Percentiles rank a stretch among this genome's conserved stretches.
Evolutionary conservation across 345 rosid genomes (phyloP).

Genomic region (Camelina hispida): DNA sequence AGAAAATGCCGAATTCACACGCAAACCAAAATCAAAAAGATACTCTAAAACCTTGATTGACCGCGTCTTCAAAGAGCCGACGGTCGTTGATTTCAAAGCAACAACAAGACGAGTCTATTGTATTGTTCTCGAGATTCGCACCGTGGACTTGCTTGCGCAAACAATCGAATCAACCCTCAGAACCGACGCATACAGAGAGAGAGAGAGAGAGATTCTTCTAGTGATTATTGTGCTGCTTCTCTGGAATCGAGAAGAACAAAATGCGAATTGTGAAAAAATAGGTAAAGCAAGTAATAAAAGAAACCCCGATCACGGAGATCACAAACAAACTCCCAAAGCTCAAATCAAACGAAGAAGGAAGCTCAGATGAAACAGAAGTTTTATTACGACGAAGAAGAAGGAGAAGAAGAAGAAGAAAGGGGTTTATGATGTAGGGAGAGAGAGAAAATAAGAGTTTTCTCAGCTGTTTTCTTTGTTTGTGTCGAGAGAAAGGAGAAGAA

Average conservation of each 20-base stretch:
- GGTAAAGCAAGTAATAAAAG: not conserved
- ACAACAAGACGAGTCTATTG: not conserved
- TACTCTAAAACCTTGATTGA: not conserved
- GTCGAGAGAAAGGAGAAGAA: constrained; percentile 27
- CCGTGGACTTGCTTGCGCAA: not conserved
- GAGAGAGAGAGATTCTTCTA: not conserved
- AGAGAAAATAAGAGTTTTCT: not conserved
- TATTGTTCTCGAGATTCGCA: not conserved
- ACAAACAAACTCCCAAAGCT: not conserved
- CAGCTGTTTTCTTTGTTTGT: constrained; percentile 31
- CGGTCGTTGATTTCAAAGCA: not conserved
- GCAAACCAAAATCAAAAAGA: not conserved
- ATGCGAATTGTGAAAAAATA: not conserved
- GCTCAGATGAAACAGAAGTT: constrained; percentile 7
- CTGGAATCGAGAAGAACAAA: not conserved
- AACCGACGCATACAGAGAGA: not conserved
- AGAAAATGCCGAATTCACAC: not conserved
- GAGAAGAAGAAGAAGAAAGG: not conserved
- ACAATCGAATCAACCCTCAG: not conserved
- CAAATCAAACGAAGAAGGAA: constrained; percentile 5
- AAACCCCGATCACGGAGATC: not conserved
- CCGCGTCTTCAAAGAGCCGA: not conserved
- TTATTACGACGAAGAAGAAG: not conserved
- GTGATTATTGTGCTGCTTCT: not conserved
- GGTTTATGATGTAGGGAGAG: constrained; percentile 8